Base-by-base conservation (phyloP, 768 basidiomycete genomes). In the Termitomyces sp. region DNA sequence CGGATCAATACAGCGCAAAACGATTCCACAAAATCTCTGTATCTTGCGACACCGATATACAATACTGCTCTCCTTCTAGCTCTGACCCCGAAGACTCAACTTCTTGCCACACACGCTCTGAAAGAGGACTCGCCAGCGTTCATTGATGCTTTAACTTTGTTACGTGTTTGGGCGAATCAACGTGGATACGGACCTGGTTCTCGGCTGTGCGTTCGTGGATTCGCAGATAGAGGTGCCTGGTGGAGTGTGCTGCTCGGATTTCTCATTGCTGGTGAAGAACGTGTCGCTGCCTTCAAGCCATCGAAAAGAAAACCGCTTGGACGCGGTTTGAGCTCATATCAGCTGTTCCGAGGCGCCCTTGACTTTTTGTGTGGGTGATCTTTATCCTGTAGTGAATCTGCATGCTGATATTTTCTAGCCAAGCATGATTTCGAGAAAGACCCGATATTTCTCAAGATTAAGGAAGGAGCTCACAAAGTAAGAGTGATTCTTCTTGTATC, bases 161-260 rank as follows among this genome's bases (percentile, higher is more conserved):
- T 98, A 15, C 84, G 93, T 10, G 83, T 96, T 15, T 99, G 97
- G 97, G 92, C 92, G 1, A 86, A 87, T 54, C 90, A 95, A 66
- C 81, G 95, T 46, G 94, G 94, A 0, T 94, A 88, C 65, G 81
- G 85, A 2, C 79, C 81, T 63, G 85, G 88, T 11, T 71, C 74
- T 4, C 73, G 78, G 46, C 68, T 84, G 63, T 88, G 85, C 66
- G 77, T 91, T 4, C 77, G 81, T 15, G 92, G 92, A 15, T 95
- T 88, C 68, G 89, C 86, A 67, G 81, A 81, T 7, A 77, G 80
- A 29, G 91, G 91, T 0, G 69, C 78, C 4, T 89, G 81, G 83
- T 94, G 92, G 92, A 74, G 75, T 49, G 82, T 81, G 0, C 64
- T 94, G 1, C 71, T 94, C 31, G 83, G 80, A 36, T 65, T 86